These are phyloP conservation scores for Euclidium syriacum DNA, from an alignment of 345 rosid genomes.

Conservation along the genomic window DNA sequence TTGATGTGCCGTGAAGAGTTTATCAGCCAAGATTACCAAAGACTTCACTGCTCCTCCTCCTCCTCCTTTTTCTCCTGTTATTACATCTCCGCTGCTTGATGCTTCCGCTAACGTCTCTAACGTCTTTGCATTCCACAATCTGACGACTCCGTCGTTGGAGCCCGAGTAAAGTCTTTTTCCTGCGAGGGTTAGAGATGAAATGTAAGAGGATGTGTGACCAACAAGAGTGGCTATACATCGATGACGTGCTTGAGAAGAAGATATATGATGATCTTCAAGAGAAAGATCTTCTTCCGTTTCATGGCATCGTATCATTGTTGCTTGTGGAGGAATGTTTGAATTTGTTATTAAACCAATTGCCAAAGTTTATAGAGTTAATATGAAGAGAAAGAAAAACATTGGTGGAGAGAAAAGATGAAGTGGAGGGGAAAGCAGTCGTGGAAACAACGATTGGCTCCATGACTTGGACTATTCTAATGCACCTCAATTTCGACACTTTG, in stretches of 20 bases:
- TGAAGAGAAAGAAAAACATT: not conserved
- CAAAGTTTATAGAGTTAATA: not conserved
- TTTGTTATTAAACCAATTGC: not conserved
- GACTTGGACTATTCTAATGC: slow-evolving; percentile 25
- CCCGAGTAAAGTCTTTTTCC: slow-evolving; percentile 73
- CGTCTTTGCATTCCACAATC: slow-evolving; percentile 49
- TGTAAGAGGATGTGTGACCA: slow-evolving; percentile 51
- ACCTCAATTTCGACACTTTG: slow-evolving; percentile 6
- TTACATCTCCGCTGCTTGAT: slow-evolving; percentile 11
- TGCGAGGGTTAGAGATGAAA: slow-evolving; percentile 54
- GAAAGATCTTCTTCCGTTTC: not conserved
- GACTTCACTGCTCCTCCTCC: slow-evolving; percentile 80
- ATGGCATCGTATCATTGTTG: slow-evolving; percentile 12
- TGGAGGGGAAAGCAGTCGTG: slow-evolving; percentile 23
- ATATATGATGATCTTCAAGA: slow-evolving; percentile 6
- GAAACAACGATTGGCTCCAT: slow-evolving; percentile 25
- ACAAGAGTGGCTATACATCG: slow-evolving; percentile 57
- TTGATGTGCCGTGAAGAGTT: slow-evolving; percentile 88
- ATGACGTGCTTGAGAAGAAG: slow-evolving; percentile 22
- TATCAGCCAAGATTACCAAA: slow-evolving; percentile 54
- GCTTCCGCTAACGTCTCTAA: slow-evolving; percentile 30
- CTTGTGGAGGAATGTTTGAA: slow-evolving; percentile 9
- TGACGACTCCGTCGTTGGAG: slow-evolving; percentile 55
- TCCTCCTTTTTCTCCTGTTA: slow-evolving; percentile 35
- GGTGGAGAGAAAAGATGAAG: slow-evolving; percentile 1